phyloP scores from a whole-genome alignment of 2,329 filamentous ascomycete species.

The Trichoderma hamatum region DNA sequence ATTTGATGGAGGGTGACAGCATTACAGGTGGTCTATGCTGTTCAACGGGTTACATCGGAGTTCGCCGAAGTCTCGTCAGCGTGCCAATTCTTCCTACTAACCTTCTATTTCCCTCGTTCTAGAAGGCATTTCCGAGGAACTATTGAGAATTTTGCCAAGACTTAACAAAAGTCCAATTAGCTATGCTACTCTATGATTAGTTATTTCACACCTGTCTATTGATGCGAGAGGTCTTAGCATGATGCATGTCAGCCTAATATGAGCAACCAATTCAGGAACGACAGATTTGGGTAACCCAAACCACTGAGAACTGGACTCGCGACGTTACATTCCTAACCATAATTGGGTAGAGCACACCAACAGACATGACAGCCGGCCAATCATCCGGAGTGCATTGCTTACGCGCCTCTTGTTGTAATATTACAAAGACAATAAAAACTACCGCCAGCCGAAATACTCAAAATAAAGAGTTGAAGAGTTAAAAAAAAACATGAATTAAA shows the following conservation, averaged over 20 bases:
- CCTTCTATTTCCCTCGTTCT: background rate
- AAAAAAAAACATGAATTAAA: constrained; percentile 15
- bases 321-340: background rate
- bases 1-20: background rate
- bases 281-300: background rate
- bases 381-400: background rate
- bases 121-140: background rate
- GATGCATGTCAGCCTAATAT: background rate
- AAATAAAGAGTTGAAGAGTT: background rate
- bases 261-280: background rate
- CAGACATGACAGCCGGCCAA: background rate
- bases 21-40: background rate
- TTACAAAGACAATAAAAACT: background rate
- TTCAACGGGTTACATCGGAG: background rate
- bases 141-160: background rate
- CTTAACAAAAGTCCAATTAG: background rate
- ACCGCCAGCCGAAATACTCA: background rate
- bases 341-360: background rate
- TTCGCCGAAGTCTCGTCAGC: background rate
- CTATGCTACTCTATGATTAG: background rate
- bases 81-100: background rate
- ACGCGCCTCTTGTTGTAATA: background rate
- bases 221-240: background rate
- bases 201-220: background rate
- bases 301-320: background rate